phyloP scores from a whole-genome alignment of 495 filamentous ascomycete species.

The Penicillium manginii region DNA sequence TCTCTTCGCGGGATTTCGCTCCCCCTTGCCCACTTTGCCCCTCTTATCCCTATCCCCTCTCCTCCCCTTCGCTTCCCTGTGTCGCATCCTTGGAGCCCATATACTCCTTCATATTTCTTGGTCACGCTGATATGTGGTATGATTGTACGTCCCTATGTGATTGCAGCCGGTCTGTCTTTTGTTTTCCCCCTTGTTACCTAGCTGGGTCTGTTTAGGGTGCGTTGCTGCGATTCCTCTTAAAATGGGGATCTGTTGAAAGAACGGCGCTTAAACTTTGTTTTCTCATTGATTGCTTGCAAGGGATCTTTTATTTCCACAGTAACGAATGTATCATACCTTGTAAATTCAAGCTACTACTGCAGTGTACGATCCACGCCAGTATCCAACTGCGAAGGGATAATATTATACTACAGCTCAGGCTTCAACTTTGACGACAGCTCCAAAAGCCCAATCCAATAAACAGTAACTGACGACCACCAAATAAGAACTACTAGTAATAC shows the following conservation, averaged over 20 bases:
- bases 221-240: slow-evolving; percentile 9
- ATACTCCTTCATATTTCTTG: slow-evolving; percentile 4
- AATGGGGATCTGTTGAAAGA: not conserved
- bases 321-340: not conserved
- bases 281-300: not conserved
- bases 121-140: slow-evolving; percentile 31
- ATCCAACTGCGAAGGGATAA: too few relatives aligned
- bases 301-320: not conserved
- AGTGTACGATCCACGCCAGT: not conserved
- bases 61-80: not conserved
- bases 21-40: not conserved
- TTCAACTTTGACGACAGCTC: slow-evolving; percentile 5
- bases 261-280: not conserved
- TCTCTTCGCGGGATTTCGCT: not conserved
- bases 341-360: not conserved
- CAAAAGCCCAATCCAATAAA: too few relatives aligned
- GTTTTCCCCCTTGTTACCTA: slow-evolving; percentile 3
- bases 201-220: slow-evolving; percentile 7
- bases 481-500: too few relatives aligned
- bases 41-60: slow-evolving; percentile 3
- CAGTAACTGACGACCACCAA: too few relatives aligned
- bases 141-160: slow-evolving; percentile 27
- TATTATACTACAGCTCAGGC: too few relatives aligned
- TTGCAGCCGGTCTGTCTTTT: slow-evolving; percentile 25
- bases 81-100: not conserved